These are phyloP conservation scores for Geotrichum cucujoidarum DNA, from an alignment of 1,139 yeast genomes.

Conservation along the genomic window DNA sequence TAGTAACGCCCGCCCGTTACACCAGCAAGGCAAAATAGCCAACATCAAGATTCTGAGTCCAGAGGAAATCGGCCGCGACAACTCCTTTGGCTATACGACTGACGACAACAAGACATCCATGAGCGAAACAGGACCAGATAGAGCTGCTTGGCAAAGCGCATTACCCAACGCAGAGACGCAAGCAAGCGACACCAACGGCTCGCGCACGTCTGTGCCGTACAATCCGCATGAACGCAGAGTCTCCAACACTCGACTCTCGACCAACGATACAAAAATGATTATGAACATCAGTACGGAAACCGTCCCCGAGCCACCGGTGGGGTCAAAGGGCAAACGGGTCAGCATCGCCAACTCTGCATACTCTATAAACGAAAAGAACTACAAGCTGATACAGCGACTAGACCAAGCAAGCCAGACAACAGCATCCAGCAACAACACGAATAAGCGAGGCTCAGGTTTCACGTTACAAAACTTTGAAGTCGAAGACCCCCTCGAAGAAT, in stretches of 20 bases:
- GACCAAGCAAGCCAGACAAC: background rate
- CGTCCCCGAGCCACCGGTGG: background rate
- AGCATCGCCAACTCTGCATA: slow-evolving; percentile 3
- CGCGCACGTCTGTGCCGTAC: background rate
- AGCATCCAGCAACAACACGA: background rate
- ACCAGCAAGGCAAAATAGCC: slow-evolving; percentile 5
- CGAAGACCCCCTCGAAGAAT: background rate
- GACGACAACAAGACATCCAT: slow-evolving; percentile 3
- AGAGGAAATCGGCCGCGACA: slow-evolving; percentile 4
- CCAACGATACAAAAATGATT: slow-evolving; percentile 7
- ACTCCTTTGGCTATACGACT: slow-evolving; percentile 3
- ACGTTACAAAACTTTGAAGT: background rate
- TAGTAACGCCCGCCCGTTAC: background rate
- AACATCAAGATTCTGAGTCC: slow-evolving; percentile 4
- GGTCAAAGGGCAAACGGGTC: background rate
- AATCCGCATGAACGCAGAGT: background rate
- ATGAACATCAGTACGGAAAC: slow-evolving; percentile 7
- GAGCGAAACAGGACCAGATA: background rate
- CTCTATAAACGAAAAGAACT: slow-evolving; percentile 4
- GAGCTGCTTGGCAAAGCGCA: background rate
- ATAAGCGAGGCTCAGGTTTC: background rate
- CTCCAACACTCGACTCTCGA: slow-evolving; percentile 6
- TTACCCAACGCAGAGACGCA: background rate
- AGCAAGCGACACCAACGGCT: background rate
- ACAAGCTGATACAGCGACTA: background rate